Evolutionary conservation across 768 basidiomycete genomes (phyloP), one percentile per base, ranked within the genome.

Genomic region (Termitomyces sp.): DNA sequence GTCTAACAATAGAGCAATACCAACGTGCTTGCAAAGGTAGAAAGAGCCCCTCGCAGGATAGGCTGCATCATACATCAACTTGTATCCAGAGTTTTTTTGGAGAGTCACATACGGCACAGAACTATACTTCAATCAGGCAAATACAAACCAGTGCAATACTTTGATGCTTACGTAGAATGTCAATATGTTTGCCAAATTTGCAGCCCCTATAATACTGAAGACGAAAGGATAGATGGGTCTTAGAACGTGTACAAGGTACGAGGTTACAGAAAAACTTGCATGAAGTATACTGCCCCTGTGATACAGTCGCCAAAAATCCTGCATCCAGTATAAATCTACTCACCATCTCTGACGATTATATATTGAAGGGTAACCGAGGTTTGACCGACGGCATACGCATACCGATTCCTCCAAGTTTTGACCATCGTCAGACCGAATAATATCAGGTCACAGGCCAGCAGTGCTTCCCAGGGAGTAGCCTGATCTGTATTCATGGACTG

Each of bases 401-500:
- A 22, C 20, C 41, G 52, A 32, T 55, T 37, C 12, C 31, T 24
- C 56, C 56, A 60, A 10, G 59, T 54, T 29, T 60, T 60, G 4
- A 20, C 20, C 46, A 60, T 9, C n/a, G 56, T 57, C 22, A 60
- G 52, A 32, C 24, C 18, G 14, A 60, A 60, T 13, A 60, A 29
- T 29, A 57, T 22, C 18, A 48, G 24, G 27, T 60, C 59, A 29
- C 55, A 60, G 12, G 53, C 52, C 16, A 60, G 36, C 42, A 57
- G 50, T 6, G 46, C 52, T 42, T 54, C 56, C 59, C 59, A 60
- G 20, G 59, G 49, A 26, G 31, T 16, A n/a, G 59, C 59, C 20
- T 44, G 44, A 27, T 46, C 59, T 59, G 24, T 1, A 32, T 32
- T 22, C 18, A 27, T n/a, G 1, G n/a, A n/a, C n/a, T 20, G 14